Percentiles rank a stretch among this genome's conserved stretches.
phyloP scores from a whole-genome alignment of 1,284 basidiomycete genomes.

The Grifola frondosa region DNA sequence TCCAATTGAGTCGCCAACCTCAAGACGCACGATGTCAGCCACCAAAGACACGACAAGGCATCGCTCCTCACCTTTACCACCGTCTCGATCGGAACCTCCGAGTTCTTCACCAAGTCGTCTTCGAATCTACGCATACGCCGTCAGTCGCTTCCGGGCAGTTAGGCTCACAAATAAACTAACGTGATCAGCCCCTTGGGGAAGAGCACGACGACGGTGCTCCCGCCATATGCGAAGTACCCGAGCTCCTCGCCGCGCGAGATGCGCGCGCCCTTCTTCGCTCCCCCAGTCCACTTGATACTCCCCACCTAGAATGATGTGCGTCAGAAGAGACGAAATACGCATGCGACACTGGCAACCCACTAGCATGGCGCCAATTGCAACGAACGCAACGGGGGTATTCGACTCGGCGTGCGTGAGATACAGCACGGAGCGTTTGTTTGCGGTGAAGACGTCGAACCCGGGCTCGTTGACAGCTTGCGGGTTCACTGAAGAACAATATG shows the following conservation, averaged over 20 bases:
- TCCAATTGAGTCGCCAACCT: no score
- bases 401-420: slow-evolving; percentile 48
- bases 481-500: slow-evolving; percentile 48
- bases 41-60: no score
- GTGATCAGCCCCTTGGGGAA: slow-evolving; percentile 60
- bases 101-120: slow-evolving; percentile 62
- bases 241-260: slow-evolving; percentile 58
- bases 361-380: slow-evolving; percentile 66
- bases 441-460: slow-evolving; percentile 72
- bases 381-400: slow-evolving; percentile 50
- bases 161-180: no score
- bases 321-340: not conserved
- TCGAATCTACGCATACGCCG: slow-evolving; percentile 47
- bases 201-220: slow-evolving; percentile 66
- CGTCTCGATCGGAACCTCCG: slow-evolving; percentile 64
- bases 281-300: slow-evolving; percentile 29
- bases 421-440: slow-evolving; percentile 64
- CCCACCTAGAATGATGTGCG: slow-evolving; percentile 14
- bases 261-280: slow-evolving; percentile 29
- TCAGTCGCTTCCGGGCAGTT: no score
- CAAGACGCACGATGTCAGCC: no score
- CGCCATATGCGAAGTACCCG: slow-evolving; percentile 69
- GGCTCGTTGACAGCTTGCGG: slow-evolving; percentile 79
- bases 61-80: slow-evolving; percentile 72
- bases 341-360: no score